Base-by-base conservation (phyloP, 352 stramenopile genomes). In the Pythium insidiosum region DNA sequence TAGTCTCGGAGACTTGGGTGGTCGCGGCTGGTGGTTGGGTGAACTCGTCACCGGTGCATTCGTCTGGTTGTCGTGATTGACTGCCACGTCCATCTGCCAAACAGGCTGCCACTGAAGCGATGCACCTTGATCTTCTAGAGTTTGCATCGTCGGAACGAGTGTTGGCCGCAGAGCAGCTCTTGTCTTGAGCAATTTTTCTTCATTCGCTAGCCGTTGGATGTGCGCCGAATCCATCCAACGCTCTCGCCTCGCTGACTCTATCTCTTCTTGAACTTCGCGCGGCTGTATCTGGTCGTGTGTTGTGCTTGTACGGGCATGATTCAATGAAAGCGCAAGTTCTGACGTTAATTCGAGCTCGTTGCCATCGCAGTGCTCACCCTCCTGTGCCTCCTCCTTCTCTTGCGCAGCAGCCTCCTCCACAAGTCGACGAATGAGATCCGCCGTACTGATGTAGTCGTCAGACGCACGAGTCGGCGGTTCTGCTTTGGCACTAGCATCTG, bases 381-480 rank as follows among this genome's bases (percentile, higher is more conserved):
- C 43, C 20, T 21, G 21, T 15, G 21, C 7, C 19, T 11, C 3
- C 18, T 33, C 5, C 38, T 45, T 10, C 11, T 59, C 34, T 28
- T 81, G 38, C 0, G 48, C 46, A 1, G 38, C 36, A 6, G 59
- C 54, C 30, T 71, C 65, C 15, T 26, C n/a, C 67, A 75, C 73
- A 3, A 83, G 42, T 18, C 61, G 53, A 38, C 71, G 60, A 12
- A 83, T 78, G 24, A 76, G 70, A 19, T 58, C 40, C 0, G 68
- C 67, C 20, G 70, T 83, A 22, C 43, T 68, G 35, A 63, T 40
- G 31, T 83, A 83, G 33, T 83, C 70, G 47, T 76, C 68, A 10
- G 58, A 74, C 5, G 63, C 64, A 28, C 56, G 55, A 18, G 24
- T 5, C 20, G 30, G 10, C 15, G 24, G 13, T 19, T 19, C 11